Percentiles rank a stretch among this genome's conserved stretches.
phyloP scores from a whole-genome alignment of 78 protist genomes.

The Dictyostelium intermedium region DNA sequence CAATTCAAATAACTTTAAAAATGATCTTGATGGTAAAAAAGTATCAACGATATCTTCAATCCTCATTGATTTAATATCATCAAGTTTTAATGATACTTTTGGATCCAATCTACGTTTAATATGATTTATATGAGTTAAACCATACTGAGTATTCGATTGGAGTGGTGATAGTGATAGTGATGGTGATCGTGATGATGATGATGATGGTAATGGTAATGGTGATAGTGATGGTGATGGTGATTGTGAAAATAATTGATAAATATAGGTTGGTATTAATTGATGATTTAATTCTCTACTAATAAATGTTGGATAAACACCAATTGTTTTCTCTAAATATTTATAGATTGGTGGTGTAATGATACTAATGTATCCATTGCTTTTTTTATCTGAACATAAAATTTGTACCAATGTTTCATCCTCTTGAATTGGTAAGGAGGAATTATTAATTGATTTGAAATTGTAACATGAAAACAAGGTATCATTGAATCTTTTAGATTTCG shows the following conservation, averaged over 20 bases:
- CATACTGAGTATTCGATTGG: no score
- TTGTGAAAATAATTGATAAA: not conserved
- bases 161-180: no score
- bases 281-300: not conserved
- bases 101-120: not conserved
- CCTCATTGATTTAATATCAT: not conserved
- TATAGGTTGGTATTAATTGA: not conserved
- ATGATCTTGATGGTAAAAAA: constrained; percentile 20
- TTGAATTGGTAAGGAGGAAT: not conserved
- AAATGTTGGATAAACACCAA: not conserved
- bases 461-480: not conserved
- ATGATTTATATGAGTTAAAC: not conserved
- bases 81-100: not conserved
- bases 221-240: no score
- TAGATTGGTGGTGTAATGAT: constrained; percentile 12
- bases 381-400: not conserved
- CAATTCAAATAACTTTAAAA: constrained; percentile 21
- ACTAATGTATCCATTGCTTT: not conserved
- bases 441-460: not conserved
- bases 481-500: not conserved
- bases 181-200: no score
- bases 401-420: constrained; percentile 13
- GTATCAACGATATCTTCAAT: not conserved
- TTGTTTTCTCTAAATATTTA: not conserved
- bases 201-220: no score